Base-by-base conservation (phyloP, 192 early-diverging fungal genomes). In the Podila horticola region DNA sequence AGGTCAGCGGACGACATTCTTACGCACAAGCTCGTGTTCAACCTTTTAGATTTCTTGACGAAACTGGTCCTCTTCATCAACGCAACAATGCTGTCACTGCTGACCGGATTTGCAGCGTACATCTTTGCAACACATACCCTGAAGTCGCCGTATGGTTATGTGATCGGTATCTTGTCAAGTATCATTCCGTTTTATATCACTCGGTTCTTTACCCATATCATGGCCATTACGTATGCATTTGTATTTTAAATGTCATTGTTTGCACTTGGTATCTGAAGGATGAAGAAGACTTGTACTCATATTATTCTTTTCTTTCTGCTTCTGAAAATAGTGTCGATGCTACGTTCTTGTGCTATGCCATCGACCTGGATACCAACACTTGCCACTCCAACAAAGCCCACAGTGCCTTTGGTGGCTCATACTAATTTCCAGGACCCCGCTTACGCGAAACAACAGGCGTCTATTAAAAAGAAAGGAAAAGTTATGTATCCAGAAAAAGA, bases 331-430 rank as follows among this genome's bases (percentile, higher is more conserved):
- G 93, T 28, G 83, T 94, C 19, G 93, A 95, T 77, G 90, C 94
- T 1, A 89, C 88, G 2, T 94, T 94, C 73, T 71, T 95, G n/a
- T 93, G 93, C 71, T 95, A 93, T 75, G 86, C 93, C 20, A 85
- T 95, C 51, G 94, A 95, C 79, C 69, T 95, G n/a, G 93, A 95
- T 67, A 83, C 76, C 9, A 90, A 88, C 58, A 87, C 69, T 5
- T 85, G 85, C 19, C 83, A 88, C 72, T 82, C 71, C 26, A 81
- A 87, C 45, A 72, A 71, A 33, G 90, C 86, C 30, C 90, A 91
- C 58, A 73, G 74, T 34, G 88, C 84, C 19, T 90, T 90, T 67
- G 81, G 77, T 13, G 38, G 58, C 12, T 64, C 66, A 4, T 60
- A 63, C 17, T 68, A 68, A 45, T 17, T 45, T 45, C 0, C 41